Evolutionary conservation across 2,329 filamentous ascomycete species (phyloP).

Genomic region (Mycosphaerella sp.): DNA sequence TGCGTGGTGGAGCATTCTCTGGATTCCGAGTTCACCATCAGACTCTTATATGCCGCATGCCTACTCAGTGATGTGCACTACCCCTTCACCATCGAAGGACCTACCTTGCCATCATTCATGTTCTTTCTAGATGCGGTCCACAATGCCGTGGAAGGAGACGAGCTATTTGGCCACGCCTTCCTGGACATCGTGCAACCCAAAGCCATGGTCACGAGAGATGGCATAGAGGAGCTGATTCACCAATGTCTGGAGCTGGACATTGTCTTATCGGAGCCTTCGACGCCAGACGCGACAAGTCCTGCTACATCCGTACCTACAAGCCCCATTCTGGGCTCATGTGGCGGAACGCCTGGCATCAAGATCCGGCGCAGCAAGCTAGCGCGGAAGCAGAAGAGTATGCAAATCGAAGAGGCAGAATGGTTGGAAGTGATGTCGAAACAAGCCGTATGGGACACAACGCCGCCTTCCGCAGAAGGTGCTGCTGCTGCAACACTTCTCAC

Average conservation of each 20-base stretch:
- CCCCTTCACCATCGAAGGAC: conserved; percentile 31
- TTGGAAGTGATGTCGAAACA: conserved; percentile 40
- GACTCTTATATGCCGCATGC: conserved; percentile 44
- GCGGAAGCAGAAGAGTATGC: conserved; percentile 41
- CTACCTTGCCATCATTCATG: conserved; percentile 34
- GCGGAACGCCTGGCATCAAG: conserved; percentile 30
- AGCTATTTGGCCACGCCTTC: conserved; percentile 42
- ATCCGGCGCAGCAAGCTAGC: conserved; percentile 41
- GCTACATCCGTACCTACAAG: conserved; percentile 15
- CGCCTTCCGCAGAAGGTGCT: conserved; percentile 8
- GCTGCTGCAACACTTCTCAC: conserved; percentile 2
- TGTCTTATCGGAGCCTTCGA: conserved; percentile 23
- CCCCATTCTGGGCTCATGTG: conserved; percentile 25
- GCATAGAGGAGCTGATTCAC: conserved; percentile 43
- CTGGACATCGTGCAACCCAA: conserved; percentile 42
- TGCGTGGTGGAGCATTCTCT: conserved; percentile 42
- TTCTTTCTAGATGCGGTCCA: conserved; percentile 42
- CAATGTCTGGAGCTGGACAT: conserved; percentile 43
- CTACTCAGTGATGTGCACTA: conserved; percentile 41
- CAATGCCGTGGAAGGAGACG: conserved; percentile 37
- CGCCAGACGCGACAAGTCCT: conserved; percentile 25
- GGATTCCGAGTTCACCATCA: conserved; percentile 44
- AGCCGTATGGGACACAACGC: conserved; percentile 39
- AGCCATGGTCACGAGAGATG: conserved; percentile 38
- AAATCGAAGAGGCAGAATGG: conserved; percentile 41